These are phyloP conservation scores for Solanum hybrid DNA, from an alignment of 305 asterid genomes.

Conservation along the genomic window DNA sequence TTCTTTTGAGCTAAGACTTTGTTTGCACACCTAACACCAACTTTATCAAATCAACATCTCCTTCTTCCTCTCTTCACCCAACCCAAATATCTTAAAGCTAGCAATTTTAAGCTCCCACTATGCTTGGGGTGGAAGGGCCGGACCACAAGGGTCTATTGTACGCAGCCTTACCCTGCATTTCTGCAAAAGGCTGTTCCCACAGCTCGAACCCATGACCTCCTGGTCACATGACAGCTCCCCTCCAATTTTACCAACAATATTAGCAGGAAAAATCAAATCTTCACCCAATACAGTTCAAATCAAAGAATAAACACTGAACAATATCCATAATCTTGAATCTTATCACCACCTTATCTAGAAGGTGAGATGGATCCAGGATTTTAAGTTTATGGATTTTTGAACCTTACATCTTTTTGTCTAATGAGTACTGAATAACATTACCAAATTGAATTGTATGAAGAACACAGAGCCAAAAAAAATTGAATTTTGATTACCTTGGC, in stretches of 20 bases:
- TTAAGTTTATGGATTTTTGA: background rate
- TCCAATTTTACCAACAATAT: background rate
- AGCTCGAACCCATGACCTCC: background rate
- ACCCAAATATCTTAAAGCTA: background rate
- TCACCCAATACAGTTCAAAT: background rate
- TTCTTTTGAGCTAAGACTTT: background rate
- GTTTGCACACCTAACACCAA: background rate
- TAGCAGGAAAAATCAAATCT: background rate
- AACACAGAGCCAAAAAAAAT: background rate
- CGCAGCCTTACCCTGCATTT: background rate
- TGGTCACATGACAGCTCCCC: background rate
- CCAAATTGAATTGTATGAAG: background rate
- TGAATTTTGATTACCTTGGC: constrained; percentile 50
- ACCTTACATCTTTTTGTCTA: background rate
- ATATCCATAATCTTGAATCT: background rate
- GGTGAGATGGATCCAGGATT: background rate
- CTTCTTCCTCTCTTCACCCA: background rate
- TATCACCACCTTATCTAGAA: background rate
- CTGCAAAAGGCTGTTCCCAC: background rate
- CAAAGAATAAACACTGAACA: background rate
- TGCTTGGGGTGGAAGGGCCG: background rate
- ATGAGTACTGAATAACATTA: background rate
- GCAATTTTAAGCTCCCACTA: background rate
- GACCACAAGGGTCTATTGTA: background rate
- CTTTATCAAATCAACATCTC: background rate